These are phyloP conservation scores for Ophiorrhiza pumila DNA, from an alignment of 257 asterid genomes.

Conservation along the genomic window DNA sequence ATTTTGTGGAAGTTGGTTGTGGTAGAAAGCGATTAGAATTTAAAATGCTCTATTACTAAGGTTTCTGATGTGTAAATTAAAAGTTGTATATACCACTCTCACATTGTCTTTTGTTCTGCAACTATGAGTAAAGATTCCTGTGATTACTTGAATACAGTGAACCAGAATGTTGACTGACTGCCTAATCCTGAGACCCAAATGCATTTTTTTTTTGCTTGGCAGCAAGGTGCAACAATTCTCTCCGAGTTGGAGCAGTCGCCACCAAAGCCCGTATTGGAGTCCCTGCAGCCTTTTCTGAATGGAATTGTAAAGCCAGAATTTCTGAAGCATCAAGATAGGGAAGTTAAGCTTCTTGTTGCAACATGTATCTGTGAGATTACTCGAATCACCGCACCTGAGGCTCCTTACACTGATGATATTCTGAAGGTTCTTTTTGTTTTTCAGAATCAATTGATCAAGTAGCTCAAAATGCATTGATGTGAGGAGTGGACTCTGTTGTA, in stretches of 20 bases:
- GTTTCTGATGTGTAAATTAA: not conserved
- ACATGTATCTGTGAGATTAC: conserved; percentile 95
- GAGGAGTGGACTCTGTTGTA: conserved; percentile 10
- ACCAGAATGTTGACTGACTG: not conserved
- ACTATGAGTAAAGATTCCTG: not conserved
- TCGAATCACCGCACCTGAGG: conserved; percentile 95
- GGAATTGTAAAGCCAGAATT: conserved; percentile 83
- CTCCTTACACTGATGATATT: conserved; percentile 82
- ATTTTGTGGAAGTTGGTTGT: too few species aligned
- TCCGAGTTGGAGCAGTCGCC: conserved; percentile 92
- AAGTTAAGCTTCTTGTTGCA: conserved; percentile 88
- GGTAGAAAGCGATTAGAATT: not conserved
- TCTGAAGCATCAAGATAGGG: conserved; percentile 88
- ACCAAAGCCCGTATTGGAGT: conserved; percentile 63
- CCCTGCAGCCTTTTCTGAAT: conserved; percentile 75
- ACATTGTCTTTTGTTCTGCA: not conserved
- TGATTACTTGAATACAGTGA: not conserved
- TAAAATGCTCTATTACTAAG: not conserved
- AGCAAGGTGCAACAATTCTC: conserved; percentile 85
- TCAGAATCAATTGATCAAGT: not conserved
- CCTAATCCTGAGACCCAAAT: conserved; percentile 2
- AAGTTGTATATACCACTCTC: not conserved
- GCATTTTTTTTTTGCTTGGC: conserved; percentile 35
- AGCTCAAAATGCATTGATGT: not conserved
- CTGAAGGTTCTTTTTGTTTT: conserved; percentile 57